These are phyloP conservation scores for Phycomyces blakesleeanus DNA, from an alignment of 192 early-diverging fungal species.

Conservation along the genomic window DNA sequence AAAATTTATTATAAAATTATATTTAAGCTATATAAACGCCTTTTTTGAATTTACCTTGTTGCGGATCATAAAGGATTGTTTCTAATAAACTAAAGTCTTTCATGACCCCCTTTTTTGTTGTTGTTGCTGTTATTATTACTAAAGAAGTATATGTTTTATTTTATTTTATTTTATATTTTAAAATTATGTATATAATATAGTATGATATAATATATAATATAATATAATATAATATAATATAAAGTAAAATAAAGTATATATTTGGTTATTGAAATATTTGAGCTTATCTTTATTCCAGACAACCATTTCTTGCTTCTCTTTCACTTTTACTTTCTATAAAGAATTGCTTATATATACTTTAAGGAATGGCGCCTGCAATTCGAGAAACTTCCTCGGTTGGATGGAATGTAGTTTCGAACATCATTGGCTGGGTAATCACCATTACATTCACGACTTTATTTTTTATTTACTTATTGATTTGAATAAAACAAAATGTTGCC, in stretches of 20 bases:
- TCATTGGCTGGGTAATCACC: constrained; percentile 25
- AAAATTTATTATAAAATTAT: too few species aligned
- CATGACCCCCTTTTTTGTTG: too few species aligned
- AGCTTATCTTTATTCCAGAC: not conserved
- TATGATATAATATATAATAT: too few species aligned
- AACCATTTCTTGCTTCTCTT: not conserved
- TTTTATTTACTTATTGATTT: too few species aligned
- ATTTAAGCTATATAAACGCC: too few species aligned
- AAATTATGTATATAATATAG: too few species aligned
- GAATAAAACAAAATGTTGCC: not conserved
- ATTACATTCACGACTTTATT: too few species aligned
- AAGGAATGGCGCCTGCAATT: not conserved
- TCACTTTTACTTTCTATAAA: not conserved
- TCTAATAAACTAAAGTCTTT: constrained; percentile 20
- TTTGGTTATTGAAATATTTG: not conserved
- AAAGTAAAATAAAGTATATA: too few species aligned
- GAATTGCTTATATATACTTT: not conserved
- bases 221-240: too few species aligned
- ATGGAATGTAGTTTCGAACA: constrained; percentile 14
- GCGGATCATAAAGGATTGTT: constrained; percentile 18
- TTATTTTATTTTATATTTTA: too few species aligned
- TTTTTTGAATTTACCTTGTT: too few species aligned
- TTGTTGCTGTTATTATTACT: not conserved
- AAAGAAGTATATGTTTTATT: not conserved
- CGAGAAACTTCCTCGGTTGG: not conserved